Percentiles rank a stretch among this genome's conserved stretches.
phyloP scores from a whole-genome alignment of 2,329 filamentous ascomycete genomes.

The Penicillium thymicola region DNA sequence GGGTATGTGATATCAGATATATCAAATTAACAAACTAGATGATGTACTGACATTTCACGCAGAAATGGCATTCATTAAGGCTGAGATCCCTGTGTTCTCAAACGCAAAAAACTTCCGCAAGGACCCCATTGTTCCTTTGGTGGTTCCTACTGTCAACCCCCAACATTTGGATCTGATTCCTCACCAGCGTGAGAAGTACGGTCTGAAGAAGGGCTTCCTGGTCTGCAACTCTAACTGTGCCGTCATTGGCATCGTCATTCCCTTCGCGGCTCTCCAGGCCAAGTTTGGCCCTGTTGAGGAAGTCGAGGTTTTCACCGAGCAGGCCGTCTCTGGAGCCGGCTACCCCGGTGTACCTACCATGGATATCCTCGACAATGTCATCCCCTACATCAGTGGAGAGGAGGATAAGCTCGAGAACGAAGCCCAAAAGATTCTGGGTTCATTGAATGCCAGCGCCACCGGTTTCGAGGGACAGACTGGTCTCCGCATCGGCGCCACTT shows the following conservation, averaged over 20 bases:
- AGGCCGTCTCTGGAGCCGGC: slow-evolving; percentile 89
- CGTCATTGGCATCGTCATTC: slow-evolving; percentile 92
- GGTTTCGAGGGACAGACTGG: slow-evolving; percentile 71
- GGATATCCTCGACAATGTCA: slow-evolving; percentile 95
- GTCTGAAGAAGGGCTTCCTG: slow-evolving; percentile 79
- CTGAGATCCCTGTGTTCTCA: slow-evolving; percentile 88
- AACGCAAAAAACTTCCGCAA: slow-evolving; percentile 97
- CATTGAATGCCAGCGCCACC: slow-evolving; percentile 66
- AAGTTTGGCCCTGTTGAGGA: slow-evolving; percentile 74
- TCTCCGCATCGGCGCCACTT: slow-evolving; percentile 78
- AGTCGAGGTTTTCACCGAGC: slow-evolving; percentile 89
- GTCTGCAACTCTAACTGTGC: slow-evolving; percentile 99
- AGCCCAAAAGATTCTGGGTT: slow-evolving; percentile 88
- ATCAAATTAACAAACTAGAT: neutral
- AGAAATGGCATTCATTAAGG: slow-evolving; percentile 89
- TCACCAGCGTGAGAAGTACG: slow-evolving; percentile 74
- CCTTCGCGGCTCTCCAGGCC: slow-evolving; percentile 83
- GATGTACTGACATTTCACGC: slow-evolving; percentile 2
- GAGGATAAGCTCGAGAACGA: slow-evolving; percentile 96
- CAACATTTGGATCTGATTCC: slow-evolving; percentile 81
- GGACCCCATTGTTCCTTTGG: slow-evolving; percentile 83
- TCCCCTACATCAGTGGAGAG: slow-evolving; percentile 89
- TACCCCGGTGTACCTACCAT: slow-evolving; percentile 68
- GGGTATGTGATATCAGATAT: slow-evolving; percentile 53
- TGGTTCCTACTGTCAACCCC: slow-evolving; percentile 93